Conservation (phyloP, 2,329 filamentous ascomycete species). For the Trichoderma lentiforme region DNA sequence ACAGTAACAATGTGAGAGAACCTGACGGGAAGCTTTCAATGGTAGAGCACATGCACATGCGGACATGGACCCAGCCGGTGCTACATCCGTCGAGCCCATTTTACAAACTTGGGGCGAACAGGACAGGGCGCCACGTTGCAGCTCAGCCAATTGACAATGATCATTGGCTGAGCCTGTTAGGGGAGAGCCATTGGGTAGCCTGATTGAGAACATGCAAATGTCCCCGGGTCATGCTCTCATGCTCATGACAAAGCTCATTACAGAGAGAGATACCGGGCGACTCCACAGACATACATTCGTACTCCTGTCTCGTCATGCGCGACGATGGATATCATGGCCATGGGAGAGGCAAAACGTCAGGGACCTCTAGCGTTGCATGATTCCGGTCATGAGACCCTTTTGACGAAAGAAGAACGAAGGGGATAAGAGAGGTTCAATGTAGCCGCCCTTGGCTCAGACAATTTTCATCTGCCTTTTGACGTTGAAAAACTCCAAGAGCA, state of each 20-base stretch:
- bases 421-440: background rate
- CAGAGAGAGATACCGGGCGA: background rate
- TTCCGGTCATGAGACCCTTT: slow-evolving; percentile 32
- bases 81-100: slow-evolving; percentile 10
- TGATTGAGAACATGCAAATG: slow-evolving; percentile 5
- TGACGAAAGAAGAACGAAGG: background rate
- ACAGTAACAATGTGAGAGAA: background rate
- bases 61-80: background rate
- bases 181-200: slow-evolving; percentile 18
- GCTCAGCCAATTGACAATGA: slow-evolving; percentile 19
- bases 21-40: background rate
- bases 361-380: slow-evolving; percentile 29
- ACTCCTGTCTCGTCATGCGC: slow-evolving; percentile 8
- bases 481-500: background rate
- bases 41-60: background rate
- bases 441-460: background rate
- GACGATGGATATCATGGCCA: slow-evolving; percentile 13
- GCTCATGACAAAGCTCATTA: slow-evolving; percentile 1
- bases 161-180: slow-evolving; percentile 9
- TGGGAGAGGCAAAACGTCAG: slow-evolving; percentile 20
- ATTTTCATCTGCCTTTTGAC: background rate
- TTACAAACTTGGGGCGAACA: background rate
- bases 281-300: slow-evolving; percentile 5
- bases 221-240: background rate
- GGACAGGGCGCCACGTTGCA: slow-evolving; percentile 22